Evolutionary conservation across 495 filamentous ascomycete genomes (phyloP), one percentile per base, ranked within the genome.

Genomic region (Annulohypoxylon maeteangense): DNA sequence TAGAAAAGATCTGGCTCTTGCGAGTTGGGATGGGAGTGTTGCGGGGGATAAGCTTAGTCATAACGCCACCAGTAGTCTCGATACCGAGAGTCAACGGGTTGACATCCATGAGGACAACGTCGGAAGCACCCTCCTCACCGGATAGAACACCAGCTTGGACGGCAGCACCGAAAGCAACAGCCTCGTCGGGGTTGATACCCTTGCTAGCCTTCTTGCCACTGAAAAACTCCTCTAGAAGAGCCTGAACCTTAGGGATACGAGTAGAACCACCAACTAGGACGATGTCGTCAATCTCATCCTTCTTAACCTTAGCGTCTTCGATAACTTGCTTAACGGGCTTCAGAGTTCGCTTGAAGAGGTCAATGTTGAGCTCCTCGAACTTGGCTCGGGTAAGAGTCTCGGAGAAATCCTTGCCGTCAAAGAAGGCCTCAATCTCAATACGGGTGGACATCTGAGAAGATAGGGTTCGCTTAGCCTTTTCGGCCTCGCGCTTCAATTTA

Each of bases 381-480:
- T 98, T 98, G 85, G 95, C 95, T 61, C 95, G 93, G 78, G 95
- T 98, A 53, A 99, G 88, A 65, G 94, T 98, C 89, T 98, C 95
- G 61, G 92, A 96, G 87, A 99, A 98, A 82, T 99, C 96, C 75
- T 97, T 90, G 83, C 96, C 96, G 70, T 95, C 89, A 84, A 93
- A 91, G 90, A 99, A 97, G 70, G 94, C 90, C 82, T 99, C 96
- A 69, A 99, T 98, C 83, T 99, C 96, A 72, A 99, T 92, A 76
- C 94, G 92, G 74, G 94, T 95, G 70, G 94, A 95, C 93, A 95
- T 98, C 86, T 97, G 94, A 77, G 93, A 96, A 79, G 96, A 98
- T 54, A 99, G 90, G 72, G 94, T 98, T 79, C 96, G 92, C 92
- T 99, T 99, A 83, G 96, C 96, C 89, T 98, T 98, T 87, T 99